Evolutionary conservation across 345 rosid genomes (phyloP).

Genomic region (Camelina sativa): DNA sequence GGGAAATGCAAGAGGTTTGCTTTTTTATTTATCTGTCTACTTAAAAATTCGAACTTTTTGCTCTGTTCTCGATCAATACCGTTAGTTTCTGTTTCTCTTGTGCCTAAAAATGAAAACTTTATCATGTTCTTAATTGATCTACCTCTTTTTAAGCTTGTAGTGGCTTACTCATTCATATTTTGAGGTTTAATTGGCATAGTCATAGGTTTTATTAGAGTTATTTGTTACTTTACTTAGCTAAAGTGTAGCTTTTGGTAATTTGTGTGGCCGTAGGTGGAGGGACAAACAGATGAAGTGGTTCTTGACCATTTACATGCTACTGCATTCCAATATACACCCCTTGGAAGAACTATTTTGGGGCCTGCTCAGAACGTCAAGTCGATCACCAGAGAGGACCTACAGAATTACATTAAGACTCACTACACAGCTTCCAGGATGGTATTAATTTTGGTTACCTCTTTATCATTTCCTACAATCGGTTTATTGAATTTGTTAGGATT

Average conservation of each 20-base stretch:
- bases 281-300: constrained; percentile 93
- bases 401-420: constrained; percentile 85
- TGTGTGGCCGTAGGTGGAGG: constrained; percentile 62
- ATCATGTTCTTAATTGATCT: not conserved
- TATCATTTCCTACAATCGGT: not conserved
- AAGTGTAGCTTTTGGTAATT: too few relatives aligned
- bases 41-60: constrained; percentile 13
- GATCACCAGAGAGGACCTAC: constrained; percentile 77
- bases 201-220: not conserved
- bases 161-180: not conserved
- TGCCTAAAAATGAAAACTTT: constrained; percentile 17
- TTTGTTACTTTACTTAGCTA: not conserved
- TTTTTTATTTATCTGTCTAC: not conserved
- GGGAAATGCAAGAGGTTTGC: constrained; percentile 84
- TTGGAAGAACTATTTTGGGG: constrained; percentile 95
- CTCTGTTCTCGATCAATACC: not conserved
- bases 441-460: constrained; percentile 16
- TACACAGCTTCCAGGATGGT: constrained; percentile 99
- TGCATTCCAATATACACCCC: constrained; percentile 90
- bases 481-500: constrained; percentile 12
- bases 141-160: not conserved
- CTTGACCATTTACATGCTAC: constrained; percentile 98
- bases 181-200: too few relatives aligned
- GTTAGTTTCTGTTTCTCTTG: not conserved
- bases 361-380: constrained; percentile 82